These are phyloP conservation scores for Cryptococcus maquisensis DNA, from an alignment of 1,284 basidiomycete genomes.

Conservation along the genomic window DNA sequence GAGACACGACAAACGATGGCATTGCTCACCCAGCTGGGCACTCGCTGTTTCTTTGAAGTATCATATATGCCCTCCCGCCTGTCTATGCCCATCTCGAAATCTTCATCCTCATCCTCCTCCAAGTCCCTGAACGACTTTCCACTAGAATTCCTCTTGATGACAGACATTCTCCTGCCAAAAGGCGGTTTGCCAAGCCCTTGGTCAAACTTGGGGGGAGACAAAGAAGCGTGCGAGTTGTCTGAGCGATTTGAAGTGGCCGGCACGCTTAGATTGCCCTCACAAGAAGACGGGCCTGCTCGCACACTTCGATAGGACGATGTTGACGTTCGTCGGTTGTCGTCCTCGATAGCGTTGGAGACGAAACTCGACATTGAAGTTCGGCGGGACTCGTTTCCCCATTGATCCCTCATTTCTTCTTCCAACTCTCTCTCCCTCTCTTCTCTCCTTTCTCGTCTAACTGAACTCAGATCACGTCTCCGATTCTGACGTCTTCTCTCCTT, in stretches of 20 bases:
- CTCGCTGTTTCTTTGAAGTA: slow-evolving; percentile 52
- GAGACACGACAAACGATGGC: neutral
- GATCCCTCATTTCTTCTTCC: neutral
- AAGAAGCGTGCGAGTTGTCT: neutral
- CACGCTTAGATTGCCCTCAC: neutral
- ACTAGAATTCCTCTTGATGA: slow-evolving; percentile 36
- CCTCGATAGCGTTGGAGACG: slow-evolving; percentile 4
- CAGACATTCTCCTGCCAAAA: slow-evolving; percentile 16
- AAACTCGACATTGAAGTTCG: slow-evolving; percentile 27
- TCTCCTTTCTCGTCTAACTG: neutral
- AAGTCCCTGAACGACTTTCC: slow-evolving; percentile 19
- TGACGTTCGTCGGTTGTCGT: slow-evolving; percentile 1
- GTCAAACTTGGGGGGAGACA: slow-evolving; percentile 1
- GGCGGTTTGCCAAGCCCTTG: slow-evolving; percentile 1
- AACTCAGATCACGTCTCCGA: too few relatives aligned
- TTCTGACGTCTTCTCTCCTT: neutral
- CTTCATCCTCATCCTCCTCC: slow-evolving; percentile 23
- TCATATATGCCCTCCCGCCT: slow-evolving; percentile 50
- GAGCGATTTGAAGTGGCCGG: neutral
- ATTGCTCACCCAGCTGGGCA: slow-evolving; percentile 50
- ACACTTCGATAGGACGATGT: slow-evolving; percentile 5
- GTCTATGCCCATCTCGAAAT: slow-evolving; percentile 35
- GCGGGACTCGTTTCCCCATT: slow-evolving; percentile 8
- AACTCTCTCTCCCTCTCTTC: slow-evolving; percentile 2
- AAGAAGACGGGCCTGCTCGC: neutral